Evolutionary conservation across 192 early-diverging fungal genomes (phyloP).

Genomic region (Dimargaris verticillata): DNA sequence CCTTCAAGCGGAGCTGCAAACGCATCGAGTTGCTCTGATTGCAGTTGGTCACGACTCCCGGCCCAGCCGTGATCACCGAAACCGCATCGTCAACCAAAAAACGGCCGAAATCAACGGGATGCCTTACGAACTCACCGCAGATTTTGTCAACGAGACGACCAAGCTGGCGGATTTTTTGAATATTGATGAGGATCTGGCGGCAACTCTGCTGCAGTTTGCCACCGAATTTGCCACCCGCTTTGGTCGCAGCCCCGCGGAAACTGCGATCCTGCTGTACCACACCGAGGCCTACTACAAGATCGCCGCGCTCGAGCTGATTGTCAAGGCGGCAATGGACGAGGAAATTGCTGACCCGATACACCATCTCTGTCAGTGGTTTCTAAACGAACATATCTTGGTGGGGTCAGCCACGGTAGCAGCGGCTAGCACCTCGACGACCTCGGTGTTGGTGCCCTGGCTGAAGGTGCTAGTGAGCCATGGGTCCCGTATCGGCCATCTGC

Average conservation of each 20-base stretch:
- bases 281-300: conserved; percentile 45
- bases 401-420: background rate
- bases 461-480: background rate
- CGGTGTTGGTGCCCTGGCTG: background rate
- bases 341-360: conserved; percentile 27
- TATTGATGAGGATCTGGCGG: conserved; percentile 60
- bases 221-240: conserved; percentile 32
- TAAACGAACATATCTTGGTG: conserved; percentile 13
- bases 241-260: conserved; percentile 39
- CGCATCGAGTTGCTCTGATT: background rate
- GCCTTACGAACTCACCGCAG: conserved; percentile 42
- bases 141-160: conserved; percentile 44
- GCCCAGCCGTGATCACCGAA: background rate
- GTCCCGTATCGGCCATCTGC: background rate
- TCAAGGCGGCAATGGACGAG: conserved; percentile 30
- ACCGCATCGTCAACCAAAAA: background rate
- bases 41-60: background rate
- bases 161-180: conserved; percentile 65
- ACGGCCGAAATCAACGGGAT: conserved; percentile 36
- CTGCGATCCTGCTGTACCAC: conserved; percentile 50
- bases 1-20: conserved; percentile 14
- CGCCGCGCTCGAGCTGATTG: conserved; percentile 30
- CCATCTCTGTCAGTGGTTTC: conserved; percentile 24
- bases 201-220: conserved; percentile 40
- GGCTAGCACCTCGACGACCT: background rate